Base-by-base conservation (phyloP, 768 basidiomycete species). In the Termitomyces sp. region DNA sequence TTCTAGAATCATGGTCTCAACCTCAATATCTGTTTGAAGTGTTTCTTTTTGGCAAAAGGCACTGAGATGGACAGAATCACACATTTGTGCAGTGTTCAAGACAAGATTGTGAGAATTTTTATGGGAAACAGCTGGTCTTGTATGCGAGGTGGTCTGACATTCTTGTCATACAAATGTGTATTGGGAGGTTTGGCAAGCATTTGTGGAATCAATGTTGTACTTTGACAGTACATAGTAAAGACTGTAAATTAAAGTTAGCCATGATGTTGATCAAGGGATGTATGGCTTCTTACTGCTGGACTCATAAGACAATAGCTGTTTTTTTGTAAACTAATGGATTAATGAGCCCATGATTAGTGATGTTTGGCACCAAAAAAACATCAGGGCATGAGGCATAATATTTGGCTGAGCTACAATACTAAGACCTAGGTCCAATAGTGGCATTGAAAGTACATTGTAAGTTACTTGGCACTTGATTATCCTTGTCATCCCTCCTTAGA, bases 51-150 rank as follows among this genome's bases (percentile, higher is more conserved):
- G n/a, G 27, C 27, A 27, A 32, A 56, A 56, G 6, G 14, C 4
- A 11, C 29, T n/a, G 19, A 57, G 11, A 47, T 54, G 45, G 2
- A 54, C 5, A 2, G 47, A 34, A 43, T 59, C 58, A 19, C 47
- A 38, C 58, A 59, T 59, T 32, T 50, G 58, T 17, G 53, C 40
- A 1, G 53, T 59, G 46, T 54, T 54, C 8, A 54, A 31, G 10
- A 54, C 32, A 6, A 45, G n/a, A n/a, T 54, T 34, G 23, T n/a
- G 10, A n/a, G 21, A 21, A 35, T 43, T 17, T 11, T 3, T 14
- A 10, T 54, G 53, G 5, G 11, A 29, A 19, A 54, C 23, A 16
- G 32, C 32, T 19, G 16, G 31, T 14, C 32, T n/a, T 14, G 42
- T 45, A 14, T 37, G 43, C 5, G 12, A 34, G 6, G 53, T 54